Evolutionary conservation across 495 filamentous ascomycete species (phyloP).

Genomic region (Penicillium atrosanguineum): DNA sequence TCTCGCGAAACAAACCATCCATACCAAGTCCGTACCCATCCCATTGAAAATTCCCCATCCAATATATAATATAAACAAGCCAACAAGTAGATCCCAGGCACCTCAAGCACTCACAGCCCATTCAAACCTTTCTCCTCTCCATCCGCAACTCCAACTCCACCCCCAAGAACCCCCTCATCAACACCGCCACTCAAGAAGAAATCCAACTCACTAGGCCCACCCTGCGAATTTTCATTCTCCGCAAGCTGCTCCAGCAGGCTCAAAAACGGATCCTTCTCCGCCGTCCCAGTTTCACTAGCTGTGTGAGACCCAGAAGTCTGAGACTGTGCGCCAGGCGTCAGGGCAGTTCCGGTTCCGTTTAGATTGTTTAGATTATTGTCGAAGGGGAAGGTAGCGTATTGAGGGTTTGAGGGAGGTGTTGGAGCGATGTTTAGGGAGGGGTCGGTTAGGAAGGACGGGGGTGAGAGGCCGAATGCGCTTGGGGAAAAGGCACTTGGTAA

Average conservation of each 20-base stretch:
- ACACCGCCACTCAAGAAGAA: slow-evolving; percentile 57
- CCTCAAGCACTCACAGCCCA: not conserved
- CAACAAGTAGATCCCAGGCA: not conserved
- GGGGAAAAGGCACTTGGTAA: slow-evolving; percentile 32
- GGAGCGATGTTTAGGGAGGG: slow-evolving; percentile 27
- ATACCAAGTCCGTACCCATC: not conserved
- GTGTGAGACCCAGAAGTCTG: slow-evolving; percentile 36
- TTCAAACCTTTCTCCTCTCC: not conserved
- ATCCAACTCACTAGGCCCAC: slow-evolving; percentile 66
- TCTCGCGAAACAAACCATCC: not conserved
- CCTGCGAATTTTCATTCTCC: slow-evolving; percentile 63
- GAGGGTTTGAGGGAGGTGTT: slow-evolving; percentile 35
- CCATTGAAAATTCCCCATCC: not conserved
- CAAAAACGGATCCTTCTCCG: slow-evolving; percentile 76
- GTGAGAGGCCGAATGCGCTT: slow-evolving; percentile 30
- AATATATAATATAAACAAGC: not conserved
- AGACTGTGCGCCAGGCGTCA: slow-evolving; percentile 38
- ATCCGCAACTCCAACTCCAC: not conserved
- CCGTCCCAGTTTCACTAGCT: slow-evolving; percentile 21
- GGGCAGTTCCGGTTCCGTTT: slow-evolving; percentile 13
- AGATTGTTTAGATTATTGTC: slow-evolving; percentile 22
- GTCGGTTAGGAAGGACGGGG: slow-evolving; percentile 31
- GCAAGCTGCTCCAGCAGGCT: slow-evolving; percentile 76
- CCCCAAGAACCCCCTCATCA: slow-evolving; percentile 13
- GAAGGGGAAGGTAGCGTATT: slow-evolving; percentile 48